phyloP scores from a whole-genome alignment of 805 yeast genomes.

The Isabelozyma heimii region DNA sequence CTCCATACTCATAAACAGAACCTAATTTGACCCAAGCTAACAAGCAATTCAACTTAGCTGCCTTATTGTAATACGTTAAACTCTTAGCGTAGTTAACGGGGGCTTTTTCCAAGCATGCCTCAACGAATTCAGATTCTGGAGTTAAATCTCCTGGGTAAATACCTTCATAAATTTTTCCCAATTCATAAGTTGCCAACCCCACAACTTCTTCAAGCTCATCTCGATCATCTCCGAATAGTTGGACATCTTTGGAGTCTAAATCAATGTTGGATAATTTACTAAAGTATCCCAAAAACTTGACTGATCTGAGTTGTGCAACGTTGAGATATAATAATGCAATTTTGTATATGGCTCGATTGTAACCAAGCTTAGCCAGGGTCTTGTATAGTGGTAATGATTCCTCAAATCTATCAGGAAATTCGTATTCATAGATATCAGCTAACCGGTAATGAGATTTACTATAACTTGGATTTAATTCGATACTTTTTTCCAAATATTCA shows the following conservation, averaged over 20 bases:
- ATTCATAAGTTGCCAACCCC: constrained; percentile 39
- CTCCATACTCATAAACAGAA: constrained; percentile 41
- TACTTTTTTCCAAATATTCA: constrained; percentile 27
- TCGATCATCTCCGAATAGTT: constrained; percentile 34
- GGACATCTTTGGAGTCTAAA: constrained; percentile 27
- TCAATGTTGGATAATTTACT: constrained; percentile 37
- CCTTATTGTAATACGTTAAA: constrained; percentile 38
- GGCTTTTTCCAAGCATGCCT: constrained; percentile 29
- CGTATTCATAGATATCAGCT: constrained; percentile 39
- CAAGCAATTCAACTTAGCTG: constrained; percentile 39
- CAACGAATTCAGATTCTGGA: constrained; percentile 34
- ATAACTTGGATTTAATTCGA: constrained; percentile 29
- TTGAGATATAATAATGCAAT: constrained; percentile 36
- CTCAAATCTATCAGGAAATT: constrained; percentile 25
- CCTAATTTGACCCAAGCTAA: constrained; percentile 42
- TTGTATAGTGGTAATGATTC: constrained; percentile 33
- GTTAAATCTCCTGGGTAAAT: constrained; percentile 42
- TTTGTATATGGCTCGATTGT: constrained; percentile 42
- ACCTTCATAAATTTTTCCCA: constrained; percentile 44
- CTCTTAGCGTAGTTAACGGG: constrained; percentile 44
- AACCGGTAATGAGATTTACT: constrained; percentile 33
- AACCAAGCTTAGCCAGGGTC: constrained; percentile 40
- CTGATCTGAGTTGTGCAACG: constrained; percentile 31
- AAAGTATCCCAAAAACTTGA: constrained; percentile 33
- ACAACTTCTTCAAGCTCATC: constrained; percentile 36